Conservation (phyloP, 2,329 filamentous ascomycete species). For the Colletotrichum camelliae region DNA sequence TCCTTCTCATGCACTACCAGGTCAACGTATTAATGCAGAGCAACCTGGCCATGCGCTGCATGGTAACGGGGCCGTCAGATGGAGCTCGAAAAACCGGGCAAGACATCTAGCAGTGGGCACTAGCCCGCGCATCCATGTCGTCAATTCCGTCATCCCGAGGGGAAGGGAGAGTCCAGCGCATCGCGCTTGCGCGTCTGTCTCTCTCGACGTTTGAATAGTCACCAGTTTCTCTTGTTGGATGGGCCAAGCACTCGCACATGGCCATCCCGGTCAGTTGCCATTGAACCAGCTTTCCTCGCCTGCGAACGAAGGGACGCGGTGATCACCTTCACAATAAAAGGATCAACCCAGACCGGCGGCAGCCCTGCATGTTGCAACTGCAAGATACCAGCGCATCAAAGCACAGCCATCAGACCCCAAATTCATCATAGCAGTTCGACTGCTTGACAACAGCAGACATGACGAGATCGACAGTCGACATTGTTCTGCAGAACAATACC, state of each 20-base stretch:
- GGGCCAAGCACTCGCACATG: neutral
- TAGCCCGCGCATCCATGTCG: neutral
- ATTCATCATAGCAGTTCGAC: neutral
- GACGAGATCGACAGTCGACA: conserved; percentile 52
- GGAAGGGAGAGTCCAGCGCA: neutral
- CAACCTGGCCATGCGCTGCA: neutral
- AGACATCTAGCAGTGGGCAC: neutral
- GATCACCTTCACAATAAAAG: neutral
- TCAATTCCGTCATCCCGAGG: conserved; percentile 10
- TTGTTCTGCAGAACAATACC: conserved; percentile 71
- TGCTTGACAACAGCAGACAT: conserved; percentile 24
- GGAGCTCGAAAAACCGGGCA: neutral
- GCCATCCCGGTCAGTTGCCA: neutral
- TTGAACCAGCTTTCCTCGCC: neutral
- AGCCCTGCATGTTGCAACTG: neutral
- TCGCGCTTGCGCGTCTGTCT: neutral
- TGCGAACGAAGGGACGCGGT: neutral
- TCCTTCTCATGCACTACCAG: neutral
- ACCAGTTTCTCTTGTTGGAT: neutral
- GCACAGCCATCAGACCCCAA: neutral
- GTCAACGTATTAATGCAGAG: neutral
- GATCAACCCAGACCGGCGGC: neutral
- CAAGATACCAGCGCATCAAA: neutral
- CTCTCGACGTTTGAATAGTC: neutral
- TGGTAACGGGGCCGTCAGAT: neutral